Base-by-base conservation (phyloP, 441 rosid species). In the Viola pubescens region DNA sequence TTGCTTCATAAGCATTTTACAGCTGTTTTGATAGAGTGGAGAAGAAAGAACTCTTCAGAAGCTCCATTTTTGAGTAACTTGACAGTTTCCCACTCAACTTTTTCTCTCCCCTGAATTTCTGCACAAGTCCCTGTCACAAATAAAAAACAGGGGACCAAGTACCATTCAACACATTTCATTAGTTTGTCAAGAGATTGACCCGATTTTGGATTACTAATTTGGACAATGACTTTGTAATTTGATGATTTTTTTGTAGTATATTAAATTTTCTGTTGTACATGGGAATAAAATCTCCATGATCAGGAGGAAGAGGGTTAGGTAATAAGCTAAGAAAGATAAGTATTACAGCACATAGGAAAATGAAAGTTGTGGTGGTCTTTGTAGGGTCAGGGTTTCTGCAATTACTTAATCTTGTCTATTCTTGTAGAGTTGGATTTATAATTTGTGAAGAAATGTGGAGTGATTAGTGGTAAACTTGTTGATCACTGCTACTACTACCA, bases 31-130 rank as follows among this genome's bases (percentile, higher is more conserved):
- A 54, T 72, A 56, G 19, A 7, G 44, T 6, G 38, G 19, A 47
- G 39, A 47, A 56, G 4, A 26, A 48, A 66, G 48, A 59, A 63
- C 34, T 55, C 73, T 67, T 70, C 58, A 26, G 52, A 61, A 60
- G 11, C 70, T 0, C 34, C 34, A 26, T 26, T 59, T 62, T 79
- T 74, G 79, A 77, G 84, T 79, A 74, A 69, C 84, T 79, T 79
- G 58, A 61, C 73, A 77, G 73, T 75, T 73, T 48, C 69, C 58
- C 66, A 49, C 67, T 34, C 58, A 19, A 53, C 58, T 50, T 64
- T 59, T 60, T 71, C 16, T 45, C 65, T 71, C 16, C 48, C 65
- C 73, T 54, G 49, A 49, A 73, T 51, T 63, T 67, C 59, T 62
- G 54, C 63, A 61, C 47, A 62, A 55, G 71, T 77, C 75, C 45